A percentile compares a stretch with the other conserved stretches of the same genome.
phyloP scores from a whole-genome alignment of 768 basidiomycete species.

The Mycena polygramma region DNA sequence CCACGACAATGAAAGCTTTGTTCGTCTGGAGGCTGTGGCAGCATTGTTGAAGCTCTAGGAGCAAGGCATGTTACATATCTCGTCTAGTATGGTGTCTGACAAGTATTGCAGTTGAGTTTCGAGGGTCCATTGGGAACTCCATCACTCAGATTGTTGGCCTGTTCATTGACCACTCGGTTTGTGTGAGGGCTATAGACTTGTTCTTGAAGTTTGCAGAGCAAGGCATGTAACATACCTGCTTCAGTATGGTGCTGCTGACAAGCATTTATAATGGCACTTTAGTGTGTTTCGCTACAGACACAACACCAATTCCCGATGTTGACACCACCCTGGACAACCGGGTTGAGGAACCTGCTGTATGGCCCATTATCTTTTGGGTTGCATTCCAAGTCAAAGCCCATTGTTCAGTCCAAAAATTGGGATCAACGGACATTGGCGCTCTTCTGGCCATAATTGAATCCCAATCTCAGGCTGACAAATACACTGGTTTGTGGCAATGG shows the following conservation, averaged over 20 bases:
- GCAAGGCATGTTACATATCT: conserved; percentile 7
- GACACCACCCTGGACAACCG: not conserved
- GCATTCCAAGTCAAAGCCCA: not conserved
- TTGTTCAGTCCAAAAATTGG: not conserved
- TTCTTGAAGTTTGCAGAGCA: not conserved
- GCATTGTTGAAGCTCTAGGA: conserved; percentile 1
- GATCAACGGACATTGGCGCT: not conserved
- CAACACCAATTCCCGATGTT: not conserved
- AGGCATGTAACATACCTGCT: not conserved
- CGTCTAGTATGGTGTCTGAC: not conserved
- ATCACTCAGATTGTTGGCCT: not conserved
- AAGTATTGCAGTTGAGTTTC: conserved; percentile 3
- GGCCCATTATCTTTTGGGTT: not conserved
- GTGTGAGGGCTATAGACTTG: not conserved
- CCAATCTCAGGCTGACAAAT: not conserved
- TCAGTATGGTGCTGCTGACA: not conserved
- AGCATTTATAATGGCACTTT: not conserved
- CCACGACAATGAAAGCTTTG: not conserved
- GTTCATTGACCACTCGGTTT: not conserved
- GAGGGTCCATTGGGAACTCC: conserved; percentile 1
- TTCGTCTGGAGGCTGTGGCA: not conserved
- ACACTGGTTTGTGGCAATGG: not conserved
- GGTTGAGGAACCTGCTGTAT: not conserved
- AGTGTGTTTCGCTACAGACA: not conserved
- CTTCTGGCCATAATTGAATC: not conserved